Evolutionary conservation across 805 yeast genomes (phyloP), one percentile per base, ranked within the genome.

Genomic region (Hanseniaspora clermontiae): DNA sequence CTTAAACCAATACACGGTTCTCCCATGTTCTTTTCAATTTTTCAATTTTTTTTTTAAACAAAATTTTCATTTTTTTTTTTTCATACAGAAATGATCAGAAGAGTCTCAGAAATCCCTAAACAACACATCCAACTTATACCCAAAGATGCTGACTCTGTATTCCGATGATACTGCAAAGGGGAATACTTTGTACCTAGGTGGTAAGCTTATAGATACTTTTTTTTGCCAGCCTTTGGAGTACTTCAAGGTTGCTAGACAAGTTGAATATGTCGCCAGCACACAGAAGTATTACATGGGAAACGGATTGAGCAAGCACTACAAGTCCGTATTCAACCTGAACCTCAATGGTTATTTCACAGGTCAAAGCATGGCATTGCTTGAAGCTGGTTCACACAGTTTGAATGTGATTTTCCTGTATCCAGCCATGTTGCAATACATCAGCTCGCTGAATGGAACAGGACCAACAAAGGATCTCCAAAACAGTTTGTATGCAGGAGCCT

Each of bases 281-380:
- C 6, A 59, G 61, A 10, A 64, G 65, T 24, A 60, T 66, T 43
- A 59, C 64, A 54, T 68, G 65, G 29, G 27, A 10, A 50, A 68
- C 70, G 48, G 61, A 71, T n/a, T 72, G 69, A 49, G 61, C 63
- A 34, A 71, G 68, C 59, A 72, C 72, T 58, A 65, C 72, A 27
- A 97, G 97, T 0, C 79, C 87, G 62, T 78, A 85, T 87, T 95
- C 0, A 68, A 20, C 40, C 15, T 88, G 58, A 84, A 87, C 39
- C 60, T 81, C 0, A 96, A 96, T 5, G 81, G 82, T 59, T 76
- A 87, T 0, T 63, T 82, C 55, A 90, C 89, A 68, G 83, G 95
- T 5, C 74, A 79, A 7, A 78, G 88, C 7, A 71, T 97, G 57
- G 81, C 90, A 63, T 72, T 82, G 29, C 77, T 84, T 50, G 91